Evolutionary conservation across 306 rosid species (phyloP), one percentile per base, ranked within the genome.

Genomic region (Lablab purpureus): DNA sequence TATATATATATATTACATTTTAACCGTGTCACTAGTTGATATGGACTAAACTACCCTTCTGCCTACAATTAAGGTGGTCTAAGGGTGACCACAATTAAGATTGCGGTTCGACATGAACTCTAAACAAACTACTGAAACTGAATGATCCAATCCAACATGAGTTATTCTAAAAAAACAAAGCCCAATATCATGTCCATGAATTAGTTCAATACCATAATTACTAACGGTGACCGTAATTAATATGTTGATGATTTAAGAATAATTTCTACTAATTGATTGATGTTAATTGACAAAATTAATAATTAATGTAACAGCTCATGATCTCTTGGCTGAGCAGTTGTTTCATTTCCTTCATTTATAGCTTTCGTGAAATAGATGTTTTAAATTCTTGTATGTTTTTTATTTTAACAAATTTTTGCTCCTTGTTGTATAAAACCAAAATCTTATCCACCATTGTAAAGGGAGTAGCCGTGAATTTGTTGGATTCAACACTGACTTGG

Each of bases 381-480:
- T 67, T 49, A 45, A 69, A 55, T 80, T 63, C 67, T 45, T 78
- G 70, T n/a, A 6, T 41, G 25, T 18, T 74, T 41, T 52, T 32
- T n/a, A 15, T 77, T 64, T 13, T 52, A 56, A 63, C 84, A 49
- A 63, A 37, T 13, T 56, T 12, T n/a, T 63, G 41, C 22, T 41
- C 13, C 5, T 36, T 76, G 40, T 49, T 55, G 54, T 27, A 17
- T 43, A 62, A 59, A 77, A 52, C 34, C 67, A 69, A 74, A 77
- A 62, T 47, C 25, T 43, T 65, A 32, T 40, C 41, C 56, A 52
- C 79, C 17, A 49, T 59, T 22, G n/a, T n/a, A n/a, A n/a, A 94
- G 98, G 98, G 74, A 94, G 98, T 78, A 94, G 98, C 85, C 93
- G 95, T 36, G 92, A 94, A 78, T 94, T 94, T 85, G 85, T 79